These are phyloP conservation scores for Chlorella sp. DNA, from an alignment of 139 green algal species.

Conservation along the genomic window DNA sequence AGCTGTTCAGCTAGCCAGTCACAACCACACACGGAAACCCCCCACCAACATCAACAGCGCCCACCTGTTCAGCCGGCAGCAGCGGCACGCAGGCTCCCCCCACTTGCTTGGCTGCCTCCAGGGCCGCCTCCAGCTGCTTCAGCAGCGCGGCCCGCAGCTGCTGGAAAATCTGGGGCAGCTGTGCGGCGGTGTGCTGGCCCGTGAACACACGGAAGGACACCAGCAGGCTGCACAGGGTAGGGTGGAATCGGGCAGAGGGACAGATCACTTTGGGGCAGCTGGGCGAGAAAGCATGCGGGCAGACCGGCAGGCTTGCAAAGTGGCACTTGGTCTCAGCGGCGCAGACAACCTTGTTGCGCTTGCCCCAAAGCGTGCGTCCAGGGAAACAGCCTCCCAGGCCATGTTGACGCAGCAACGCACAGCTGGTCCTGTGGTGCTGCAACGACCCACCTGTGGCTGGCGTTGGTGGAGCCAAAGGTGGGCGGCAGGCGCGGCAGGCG, in stretches of 20 bases:
- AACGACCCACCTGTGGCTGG: slow-evolving; percentile 57
- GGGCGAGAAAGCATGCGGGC: no score
- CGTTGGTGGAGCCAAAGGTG: slow-evolving; percentile 77
- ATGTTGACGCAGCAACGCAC: no score
- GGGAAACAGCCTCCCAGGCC: no score
- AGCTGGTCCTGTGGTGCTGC: no score
- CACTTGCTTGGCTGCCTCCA: slow-evolving; percentile 35
- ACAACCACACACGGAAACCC: neutral
- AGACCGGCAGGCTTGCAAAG: no score
- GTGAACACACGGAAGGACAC: slow-evolving; percentile 75
- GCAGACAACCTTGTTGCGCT: no score
- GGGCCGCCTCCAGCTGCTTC: slow-evolving; percentile 32
- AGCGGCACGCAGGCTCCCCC: slow-evolving; percentile 36
- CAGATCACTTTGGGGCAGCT: no score
- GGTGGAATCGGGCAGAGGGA: no score
- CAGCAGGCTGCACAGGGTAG: slow-evolving; percentile 59
- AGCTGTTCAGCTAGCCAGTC: no score
- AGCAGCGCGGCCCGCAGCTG: slow-evolving; percentile 35
- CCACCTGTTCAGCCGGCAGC: slow-evolving; percentile 21
- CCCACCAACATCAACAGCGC: neutral
- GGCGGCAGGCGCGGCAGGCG: slow-evolving; percentile 78
- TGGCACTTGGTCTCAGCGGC: no score
- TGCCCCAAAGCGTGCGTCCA: no score
- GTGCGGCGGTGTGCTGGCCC: slow-evolving; percentile 20
- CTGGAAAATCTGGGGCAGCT: slow-evolving; percentile 37